Evolutionary conservation across 1,284 basidiomycete species (phyloP), one percentile per base, ranked within the genome.

Genomic region (Ustilago curta): DNA sequence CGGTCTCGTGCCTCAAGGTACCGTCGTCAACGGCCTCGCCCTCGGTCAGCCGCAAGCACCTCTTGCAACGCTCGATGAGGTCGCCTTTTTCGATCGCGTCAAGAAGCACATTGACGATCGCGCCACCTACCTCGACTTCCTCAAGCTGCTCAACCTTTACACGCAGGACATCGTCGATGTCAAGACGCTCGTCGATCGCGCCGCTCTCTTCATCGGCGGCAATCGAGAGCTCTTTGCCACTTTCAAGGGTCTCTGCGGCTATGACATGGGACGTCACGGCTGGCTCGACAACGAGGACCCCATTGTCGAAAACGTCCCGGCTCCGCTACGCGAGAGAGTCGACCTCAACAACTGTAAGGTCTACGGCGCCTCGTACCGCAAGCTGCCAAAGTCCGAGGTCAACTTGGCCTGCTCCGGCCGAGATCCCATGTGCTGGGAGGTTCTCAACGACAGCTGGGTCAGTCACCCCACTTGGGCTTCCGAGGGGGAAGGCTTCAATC

Each of bases 391-490:
- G 68, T 91, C 90, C 77, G 96, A 98, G 87, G 90, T 93, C 80
- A 90, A 90, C 59, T 86, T 97, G 31, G 92, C 93, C 52, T 99
- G 97, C 85, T 97, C 95, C 3, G 95, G 93, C 8, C 91, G 97
- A 40, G 95, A 98, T 82, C 91, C 94, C 73, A 91, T 98, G 76
- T 97, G 94, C 85, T 93, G 95, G 86, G 95, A 94, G 51, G 95
- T 99, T 19, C 90, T 99, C 60, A 99, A 84, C 73, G 82, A 84
- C 56, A 56, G 60, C 31, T 84, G 82, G 83, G 93, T 98, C 27
- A 97, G 95, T 21, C 95, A 99, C 85, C 96, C 96, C 1, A 96
- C 94, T 0, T 97, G 94, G 94, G 94, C 93, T 19, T 91, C 92
- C 23, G 97, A 96, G 68, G 97, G 98, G 81, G 94, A 97, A 77